Evolutionary conservation across 78 protist species (phyloP).

Genomic region (Dictyostelium citrinum): DNA sequence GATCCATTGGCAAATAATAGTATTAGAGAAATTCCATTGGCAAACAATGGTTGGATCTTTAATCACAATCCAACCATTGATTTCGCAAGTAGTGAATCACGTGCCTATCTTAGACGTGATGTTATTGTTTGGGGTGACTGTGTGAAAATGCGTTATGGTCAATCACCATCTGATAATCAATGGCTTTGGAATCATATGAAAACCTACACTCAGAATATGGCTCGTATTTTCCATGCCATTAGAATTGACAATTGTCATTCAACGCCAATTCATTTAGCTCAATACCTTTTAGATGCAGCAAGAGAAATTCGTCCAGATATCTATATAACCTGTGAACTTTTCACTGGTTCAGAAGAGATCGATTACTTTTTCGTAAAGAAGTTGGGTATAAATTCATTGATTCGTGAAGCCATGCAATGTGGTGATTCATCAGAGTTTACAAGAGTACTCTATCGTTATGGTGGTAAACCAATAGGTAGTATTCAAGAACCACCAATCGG

Average conservation of each 20-base stretch:
- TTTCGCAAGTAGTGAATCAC: slow-evolving; percentile 73
- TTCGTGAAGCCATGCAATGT: slow-evolving; percentile 82
- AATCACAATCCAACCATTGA: slow-evolving; percentile 80
- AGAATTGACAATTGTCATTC: slow-evolving; percentile 95
- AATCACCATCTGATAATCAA: slow-evolving; percentile 48
- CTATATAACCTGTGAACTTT: slow-evolving; percentile 86
- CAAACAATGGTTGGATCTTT: slow-evolving; percentile 90
- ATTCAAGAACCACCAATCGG: neutral
- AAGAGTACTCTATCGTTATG: slow-evolving; percentile 82
- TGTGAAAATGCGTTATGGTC: slow-evolving; percentile 92
- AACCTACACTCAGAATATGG: slow-evolving; percentile 75
- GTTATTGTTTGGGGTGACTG: slow-evolving; percentile 96
- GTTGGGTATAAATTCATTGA: slow-evolving; percentile 83
- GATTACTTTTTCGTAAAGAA: slow-evolving; percentile 68
- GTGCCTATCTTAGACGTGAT: slow-evolving; percentile 90
- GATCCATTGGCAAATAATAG: neutral
- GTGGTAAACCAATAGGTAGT: slow-evolving; percentile 81
- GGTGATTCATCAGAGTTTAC: slow-evolving; percentile 63
- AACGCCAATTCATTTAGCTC: slow-evolving; percentile 92
- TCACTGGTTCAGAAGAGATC: slow-evolving; percentile 78
- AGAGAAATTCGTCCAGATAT: slow-evolving; percentile 81
- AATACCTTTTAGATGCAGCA: slow-evolving; percentile 86
- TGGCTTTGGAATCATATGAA: slow-evolving; percentile 94
- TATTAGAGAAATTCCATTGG: slow-evolving; percentile 64
- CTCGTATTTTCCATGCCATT: slow-evolving; percentile 85